A percentile compares a stretch with the other conserved stretches of the same genome.
These are phyloP conservation scores for Aspergillus saccharolyticus DNA, from an alignment of 495 filamentous ascomycete genomes.

Conservation along the genomic window DNA sequence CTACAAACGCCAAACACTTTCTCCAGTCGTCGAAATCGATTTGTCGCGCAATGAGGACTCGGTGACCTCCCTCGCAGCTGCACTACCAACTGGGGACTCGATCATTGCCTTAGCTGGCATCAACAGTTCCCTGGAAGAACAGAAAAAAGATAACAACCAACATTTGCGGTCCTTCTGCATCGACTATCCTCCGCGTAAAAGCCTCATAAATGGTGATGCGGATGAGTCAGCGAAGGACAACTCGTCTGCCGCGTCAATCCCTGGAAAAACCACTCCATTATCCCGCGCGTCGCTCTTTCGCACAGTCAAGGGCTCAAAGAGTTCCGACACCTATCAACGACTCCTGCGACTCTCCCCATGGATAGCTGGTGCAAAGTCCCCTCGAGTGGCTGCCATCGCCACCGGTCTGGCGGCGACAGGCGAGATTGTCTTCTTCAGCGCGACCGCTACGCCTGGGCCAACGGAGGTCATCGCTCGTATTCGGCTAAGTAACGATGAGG, in stretches of 20 bases:
- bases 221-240: not conserved
- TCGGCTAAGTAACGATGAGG: conserved; percentile 53
- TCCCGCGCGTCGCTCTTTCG: conserved; percentile 62
- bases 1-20: conserved; percentile 55
- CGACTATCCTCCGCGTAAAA: conserved; percentile 36
- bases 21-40: conserved; percentile 66
- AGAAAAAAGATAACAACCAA: conserved; percentile 73
- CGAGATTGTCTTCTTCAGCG: conserved; percentile 77
- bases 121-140: conserved; percentile 70
- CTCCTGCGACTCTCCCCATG: conserved; percentile 66
- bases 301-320: conserved; percentile 35
- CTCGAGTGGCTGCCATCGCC: conserved; percentile 66
- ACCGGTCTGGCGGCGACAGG: conserved; percentile 66
- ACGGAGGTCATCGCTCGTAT: conserved; percentile 65
- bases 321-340: conserved; percentile 72
- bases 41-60: conserved; percentile 88
- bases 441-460: conserved; percentile 47
- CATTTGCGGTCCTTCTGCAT: conserved; percentile 81
- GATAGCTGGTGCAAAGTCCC: conserved; percentile 33
- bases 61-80: conserved; percentile 72
- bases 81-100: conserved; percentile 49
- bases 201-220: conserved; percentile 15
- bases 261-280: conserved; percentile 47
- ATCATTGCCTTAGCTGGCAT: conserved; percentile 73
- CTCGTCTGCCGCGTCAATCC: not conserved